Evolutionary conservation across 2,329 filamentous ascomycete species (phyloP).

Genomic region (Trichoderma koningiopsis): DNA sequence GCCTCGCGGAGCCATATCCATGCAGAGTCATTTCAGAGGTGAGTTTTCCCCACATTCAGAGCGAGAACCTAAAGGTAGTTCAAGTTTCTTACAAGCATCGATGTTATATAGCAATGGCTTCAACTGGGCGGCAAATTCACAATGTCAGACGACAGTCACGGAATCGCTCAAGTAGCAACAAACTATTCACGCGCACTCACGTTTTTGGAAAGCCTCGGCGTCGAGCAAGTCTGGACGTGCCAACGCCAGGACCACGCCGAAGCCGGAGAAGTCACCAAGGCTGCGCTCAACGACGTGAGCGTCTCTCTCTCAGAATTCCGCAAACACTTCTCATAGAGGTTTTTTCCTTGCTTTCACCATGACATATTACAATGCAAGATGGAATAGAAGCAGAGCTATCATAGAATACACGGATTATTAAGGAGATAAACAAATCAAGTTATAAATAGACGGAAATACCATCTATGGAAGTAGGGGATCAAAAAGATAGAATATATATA

Average conservation of each 20-base stretch:
- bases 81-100: background rate
- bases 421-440: background rate
- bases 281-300: slow-evolving; percentile 45
- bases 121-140: slow-evolving; percentile 78
- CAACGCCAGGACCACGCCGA: slow-evolving; percentile 41
- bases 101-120: slow-evolving; percentile 66
- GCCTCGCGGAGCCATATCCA: slow-evolving; percentile 88
- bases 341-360: background rate
- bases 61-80: no score
- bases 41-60: no score
- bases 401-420: background rate
- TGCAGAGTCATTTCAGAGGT: slow-evolving; percentile 75
- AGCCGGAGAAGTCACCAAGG: slow-evolving; percentile 36
- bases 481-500: slow-evolving; percentile 10
- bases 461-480: slow-evolving; percentile 1
- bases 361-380: background rate
- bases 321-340: slow-evolving; percentile 32
- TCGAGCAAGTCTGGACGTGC: slow-evolving; percentile 63
- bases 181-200: slow-evolving; percentile 73
- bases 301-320: slow-evolving; percentile 48
- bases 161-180: slow-evolving; percentile 80
- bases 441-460: background rate
- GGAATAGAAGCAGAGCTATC: slow-evolving; percentile 9
- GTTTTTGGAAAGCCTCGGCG: slow-evolving; percentile 68
- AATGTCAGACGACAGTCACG: slow-evolving; percentile 93